These are phyloP conservation scores for Nicotiana rustica DNA, from an alignment of 305 asterid species.

Conservation along the genomic window DNA sequence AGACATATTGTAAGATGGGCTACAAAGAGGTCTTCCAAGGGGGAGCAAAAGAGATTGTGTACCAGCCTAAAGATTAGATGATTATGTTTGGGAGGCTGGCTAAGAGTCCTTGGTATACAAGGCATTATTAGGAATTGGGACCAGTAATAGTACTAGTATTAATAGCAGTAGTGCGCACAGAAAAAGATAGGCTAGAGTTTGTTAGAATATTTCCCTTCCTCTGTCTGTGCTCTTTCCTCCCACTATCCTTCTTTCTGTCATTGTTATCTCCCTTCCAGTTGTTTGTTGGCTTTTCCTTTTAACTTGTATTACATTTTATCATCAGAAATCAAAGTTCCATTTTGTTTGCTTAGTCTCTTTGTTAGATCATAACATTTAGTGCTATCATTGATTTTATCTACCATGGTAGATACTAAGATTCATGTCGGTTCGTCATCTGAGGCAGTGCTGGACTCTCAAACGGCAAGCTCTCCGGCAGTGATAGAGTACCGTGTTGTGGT, in stretches of 20 bases:
- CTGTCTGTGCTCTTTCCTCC: background rate
- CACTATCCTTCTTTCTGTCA: background rate
- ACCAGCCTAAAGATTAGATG: too few species aligned
- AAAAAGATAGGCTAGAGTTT: background rate
- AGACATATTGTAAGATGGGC: too few species aligned
- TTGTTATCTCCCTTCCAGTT: background rate
- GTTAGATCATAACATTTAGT: background rate
- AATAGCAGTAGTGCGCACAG: background rate
- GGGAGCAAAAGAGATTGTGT: too few species aligned
- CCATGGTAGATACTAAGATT: background rate
- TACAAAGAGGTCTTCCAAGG: too few species aligned
- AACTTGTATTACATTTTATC: background rate
- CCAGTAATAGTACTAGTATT: too few species aligned
- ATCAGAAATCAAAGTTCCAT: background rate
- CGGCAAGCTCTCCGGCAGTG: background rate
- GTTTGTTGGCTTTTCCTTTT: too few species aligned
- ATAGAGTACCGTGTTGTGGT: background rate
- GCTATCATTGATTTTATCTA: background rate
- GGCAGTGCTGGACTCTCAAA: too few species aligned
- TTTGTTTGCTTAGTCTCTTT: background rate
- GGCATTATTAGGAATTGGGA: too few species aligned
- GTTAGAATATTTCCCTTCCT: background rate
- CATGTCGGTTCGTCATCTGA: too few species aligned
- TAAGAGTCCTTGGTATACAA: too few species aligned
- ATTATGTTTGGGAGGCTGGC: too few species aligned